Conservation (phyloP, 2,329 filamentous ascomycete genomes). For the Samsoniella hepiali region DNA sequence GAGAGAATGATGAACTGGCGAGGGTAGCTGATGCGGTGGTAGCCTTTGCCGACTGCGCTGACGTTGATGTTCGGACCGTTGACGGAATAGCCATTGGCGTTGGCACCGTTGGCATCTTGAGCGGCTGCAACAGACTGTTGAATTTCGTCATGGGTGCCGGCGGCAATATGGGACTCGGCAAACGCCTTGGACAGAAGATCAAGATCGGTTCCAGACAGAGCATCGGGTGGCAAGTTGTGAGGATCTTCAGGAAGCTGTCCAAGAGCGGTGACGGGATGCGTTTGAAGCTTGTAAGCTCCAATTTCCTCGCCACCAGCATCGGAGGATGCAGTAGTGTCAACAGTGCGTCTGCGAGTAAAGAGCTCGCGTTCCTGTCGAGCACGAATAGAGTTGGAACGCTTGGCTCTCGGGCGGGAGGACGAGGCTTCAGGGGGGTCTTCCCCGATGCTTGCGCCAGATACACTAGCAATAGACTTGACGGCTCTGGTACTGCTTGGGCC, state of each 20-base stretch:
- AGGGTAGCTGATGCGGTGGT: conserved; percentile 73
- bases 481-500: conserved; percentile 83
- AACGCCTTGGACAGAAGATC: conserved; percentile 78
- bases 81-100: conserved; percentile 50
- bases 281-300: conserved; percentile 50
- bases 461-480: conserved; percentile 85
- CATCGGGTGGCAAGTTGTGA: conserved; percentile 59
- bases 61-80: conserved; percentile 48
- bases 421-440: conserved; percentile 64
- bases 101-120: conserved; percentile 61
- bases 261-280: conserved; percentile 40
- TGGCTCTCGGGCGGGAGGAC: conserved; percentile 61
- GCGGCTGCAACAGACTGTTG: conserved; percentile 63
- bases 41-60: conserved; percentile 70
- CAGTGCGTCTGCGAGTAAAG: conserved; percentile 72
- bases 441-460: conserved; percentile 71
- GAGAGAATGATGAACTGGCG: conserved; percentile 89
- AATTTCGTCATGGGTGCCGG: conserved; percentile 74
- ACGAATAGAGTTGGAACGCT: conserved; percentile 76
- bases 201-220: conserved; percentile 68
- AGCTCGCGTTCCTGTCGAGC: conserved; percentile 85
- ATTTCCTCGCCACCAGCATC: conserved; percentile 51
- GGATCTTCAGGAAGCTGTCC: conserved; percentile 67
- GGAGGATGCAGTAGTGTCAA: conserved; percentile 61
- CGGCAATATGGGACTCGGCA: conserved; percentile 71